phyloP scores from a whole-genome alignment of 345 rosid genomes.

The Adansonia digitata region DNA sequence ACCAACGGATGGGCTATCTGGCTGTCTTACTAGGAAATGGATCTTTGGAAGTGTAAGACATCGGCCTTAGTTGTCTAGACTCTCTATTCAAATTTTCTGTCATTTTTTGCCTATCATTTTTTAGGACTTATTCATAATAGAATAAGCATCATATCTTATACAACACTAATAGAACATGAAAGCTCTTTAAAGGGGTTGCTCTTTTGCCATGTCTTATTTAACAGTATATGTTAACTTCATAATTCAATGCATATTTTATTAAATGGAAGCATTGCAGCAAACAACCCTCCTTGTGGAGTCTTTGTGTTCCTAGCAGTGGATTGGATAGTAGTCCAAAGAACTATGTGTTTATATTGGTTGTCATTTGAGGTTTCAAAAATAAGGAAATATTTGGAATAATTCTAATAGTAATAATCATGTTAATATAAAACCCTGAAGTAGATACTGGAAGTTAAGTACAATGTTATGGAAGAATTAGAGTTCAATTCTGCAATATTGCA shows the following conservation, averaged over 20 bases:
- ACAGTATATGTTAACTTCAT: not conserved
- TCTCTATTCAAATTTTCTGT: not conserved
- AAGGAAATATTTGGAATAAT: not conserved
- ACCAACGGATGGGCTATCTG: slow-evolving; percentile 78
- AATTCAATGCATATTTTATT: not conserved
- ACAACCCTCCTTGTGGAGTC: not conserved
- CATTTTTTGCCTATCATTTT: not conserved
- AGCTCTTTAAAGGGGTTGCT: not conserved
- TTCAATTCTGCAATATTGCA: not conserved
- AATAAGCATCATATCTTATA: not conserved
- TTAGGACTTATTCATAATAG: not conserved
- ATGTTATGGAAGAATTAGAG: not conserved
- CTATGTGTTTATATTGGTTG: not conserved
- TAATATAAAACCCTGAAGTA: not conserved
- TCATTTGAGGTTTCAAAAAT: not conserved
- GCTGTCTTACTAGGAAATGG: slow-evolving; percentile 92
- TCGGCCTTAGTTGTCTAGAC: slow-evolving; percentile 15
- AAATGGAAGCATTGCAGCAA: not conserved
- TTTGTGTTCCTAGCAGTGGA: not conserved
- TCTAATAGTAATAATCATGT: not conserved
- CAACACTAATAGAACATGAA: not conserved
- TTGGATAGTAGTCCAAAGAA: not conserved
- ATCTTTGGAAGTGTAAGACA: slow-evolving; percentile 84
- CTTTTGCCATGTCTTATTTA: not conserved
- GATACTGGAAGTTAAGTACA: not conserved